Base-by-base conservation (phyloP, 495 filamentous ascomycete species). In the Aspergillus affinis region DNA sequence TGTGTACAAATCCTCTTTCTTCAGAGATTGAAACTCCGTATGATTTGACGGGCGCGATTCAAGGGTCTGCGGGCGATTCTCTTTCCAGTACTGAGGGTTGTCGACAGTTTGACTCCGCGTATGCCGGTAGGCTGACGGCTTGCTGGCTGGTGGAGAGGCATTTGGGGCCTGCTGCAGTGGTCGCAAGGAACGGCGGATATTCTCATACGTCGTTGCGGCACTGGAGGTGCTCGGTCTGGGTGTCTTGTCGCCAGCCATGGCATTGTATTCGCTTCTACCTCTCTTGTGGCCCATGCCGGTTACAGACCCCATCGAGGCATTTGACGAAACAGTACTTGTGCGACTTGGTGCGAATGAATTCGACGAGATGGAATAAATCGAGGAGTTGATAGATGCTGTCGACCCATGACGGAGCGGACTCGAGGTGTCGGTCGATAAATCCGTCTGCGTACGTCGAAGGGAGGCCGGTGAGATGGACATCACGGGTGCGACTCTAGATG, bases 281-380 rank as follows among this genome's bases (percentile, higher is more conserved):
- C 91, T 82, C 72, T 86, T 90, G 66, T 93, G 91, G 17, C 85
- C 82, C 26, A 79, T 68, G 21, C 66, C 64, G 47, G 76, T 65
- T 26, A 73, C 75, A 62, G 84, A 83, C 27, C 76, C 76, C 69
- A 84, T 87, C n/a, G 91, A 93, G 10, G 81, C 82, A 63, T 83
- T 82, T 5, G 91, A 93, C n/a, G 90, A 91, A 29, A 87, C 72
- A 8, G 89, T 91, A 69, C 90, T 92, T 51, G 89, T 86, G 48
- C 88, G 85, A 65, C 88, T 90, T 19, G 86, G 78, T 17, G 86
- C 80, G 61, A 85, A 88, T 2, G 81, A 78, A 62, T 82, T 85
- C 17, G 90, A 91, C 41, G 75, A 79, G 63, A 84, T 77, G 12
- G 91, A 91, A 69, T 91, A 92, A 20, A 85, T 81, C 0, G 91